Base-by-base conservation (phyloP, 1,139 yeast genomes). In the Debaryomycetaceae sp. region DNA sequence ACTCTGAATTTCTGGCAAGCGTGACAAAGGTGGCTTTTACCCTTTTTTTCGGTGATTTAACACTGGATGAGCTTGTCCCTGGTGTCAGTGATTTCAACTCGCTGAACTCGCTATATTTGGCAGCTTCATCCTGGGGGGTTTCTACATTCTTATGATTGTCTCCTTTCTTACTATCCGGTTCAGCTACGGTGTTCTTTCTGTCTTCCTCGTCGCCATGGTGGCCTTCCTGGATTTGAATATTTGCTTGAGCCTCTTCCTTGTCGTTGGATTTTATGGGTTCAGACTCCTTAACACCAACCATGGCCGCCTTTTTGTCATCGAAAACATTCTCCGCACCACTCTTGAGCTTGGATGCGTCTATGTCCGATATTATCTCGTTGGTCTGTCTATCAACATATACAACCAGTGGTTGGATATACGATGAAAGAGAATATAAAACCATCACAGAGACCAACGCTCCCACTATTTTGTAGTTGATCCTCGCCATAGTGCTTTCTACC, bases 11-110 rank as follows among this genome's bases (percentile, higher is more conserved):
- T 59, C 85, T 66, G 5, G 82, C 83, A 52, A 80, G 66, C 0
- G 82, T 69, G 38, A 83, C 84, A 52, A 83, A 73, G 3, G 86
- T 77, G 17, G 88, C 89, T 49, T 78, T 81, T 40, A 79, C 83
- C 40, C 60, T 66, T 13, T 62, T 51, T 24, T 49, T 40, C 5
- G 40, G 17, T 5, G 37, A 29, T 6, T 34, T 11, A 13, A 23
- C 11, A 11, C 31, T 27, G 11, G 8, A 11, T 8, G 31, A 4
- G 11, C 11, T 27, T 14, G 27, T 7, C 40, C 39, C 29, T 45
- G 46, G 38, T 31, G 24, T 14, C 37, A 11, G 13, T 31, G 13
- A 3, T 31, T 31, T 31, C 13, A 13, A 31, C 34, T 13, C 13
- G n/a, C 34, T 31, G 34, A 13, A 17, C 20, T 17, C 20, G 4